A percentile compares a stretch with the other conserved stretches of the same genome.
Conservation (phyloP, 768 basidiomycete species). For the Tulasnella sp. region DNA sequence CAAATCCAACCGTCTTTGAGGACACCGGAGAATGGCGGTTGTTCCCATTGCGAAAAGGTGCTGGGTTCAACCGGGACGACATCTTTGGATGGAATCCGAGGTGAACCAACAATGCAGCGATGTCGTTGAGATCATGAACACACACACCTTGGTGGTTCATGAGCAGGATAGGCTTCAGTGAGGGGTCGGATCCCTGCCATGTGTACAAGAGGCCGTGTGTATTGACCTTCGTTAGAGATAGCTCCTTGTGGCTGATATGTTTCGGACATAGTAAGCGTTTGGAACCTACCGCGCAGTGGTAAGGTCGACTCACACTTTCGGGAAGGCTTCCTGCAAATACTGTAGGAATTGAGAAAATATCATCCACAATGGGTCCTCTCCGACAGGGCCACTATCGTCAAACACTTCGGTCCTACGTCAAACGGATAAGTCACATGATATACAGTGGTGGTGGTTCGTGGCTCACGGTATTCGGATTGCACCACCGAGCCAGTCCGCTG, state of each 20-base stretch:
- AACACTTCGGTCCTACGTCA: constrained; percentile 39
- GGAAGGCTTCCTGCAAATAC: constrained; percentile 48
- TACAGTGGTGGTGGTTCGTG: too few relatives aligned
- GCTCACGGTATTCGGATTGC: too few relatives aligned
- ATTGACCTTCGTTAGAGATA: constrained; percentile 60
- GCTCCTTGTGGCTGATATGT: constrained; percentile 44
- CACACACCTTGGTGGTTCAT: constrained; percentile 57
- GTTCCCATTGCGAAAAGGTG: constrained; percentile 45
- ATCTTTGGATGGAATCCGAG: constrained; percentile 35
- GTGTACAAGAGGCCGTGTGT: constrained; percentile 62
- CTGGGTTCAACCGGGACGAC: constrained; percentile 56
- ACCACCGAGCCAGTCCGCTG: too few relatives aligned
- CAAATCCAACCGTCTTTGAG: constrained; percentile 47
- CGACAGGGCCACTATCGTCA: constrained; percentile 40
- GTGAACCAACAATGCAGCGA: too few relatives aligned
- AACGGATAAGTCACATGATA: too few relatives aligned
- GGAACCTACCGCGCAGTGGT: too few relatives aligned
- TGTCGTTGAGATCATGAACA: too few relatives aligned
- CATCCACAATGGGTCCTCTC: constrained; percentile 44
- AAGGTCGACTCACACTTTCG: constrained; percentile 50
- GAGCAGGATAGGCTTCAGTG: constrained; percentile 56
- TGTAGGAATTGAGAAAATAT: constrained; percentile 44
- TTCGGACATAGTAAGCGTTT: too few relatives aligned
- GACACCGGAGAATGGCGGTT: constrained; percentile 52
- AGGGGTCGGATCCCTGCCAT: constrained; percentile 53